Percentiles rank a stretch among this genome's conserved stretches.
Conservation (phyloP, 2,329 filamentous ascomycete species). For the Diaporthe sp. region DNA sequence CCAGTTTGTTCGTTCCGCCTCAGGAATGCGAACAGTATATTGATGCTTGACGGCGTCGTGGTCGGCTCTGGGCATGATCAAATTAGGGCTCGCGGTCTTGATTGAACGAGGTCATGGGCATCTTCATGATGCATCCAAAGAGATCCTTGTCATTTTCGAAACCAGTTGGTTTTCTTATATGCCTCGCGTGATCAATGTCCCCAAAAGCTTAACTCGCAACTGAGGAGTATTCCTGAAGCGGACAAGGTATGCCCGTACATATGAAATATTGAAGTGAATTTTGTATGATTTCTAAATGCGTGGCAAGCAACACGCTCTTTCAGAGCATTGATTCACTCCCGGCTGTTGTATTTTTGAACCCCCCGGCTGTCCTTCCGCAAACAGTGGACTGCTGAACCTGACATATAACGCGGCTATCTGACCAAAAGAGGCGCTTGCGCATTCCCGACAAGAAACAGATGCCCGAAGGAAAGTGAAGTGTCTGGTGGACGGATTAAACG, state of each 20-base stretch:
- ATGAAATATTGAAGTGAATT: too few species aligned
- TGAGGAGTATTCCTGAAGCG: too few species aligned
- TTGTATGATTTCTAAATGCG: too few species aligned
- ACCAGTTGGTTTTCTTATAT: background rate
- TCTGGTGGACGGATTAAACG: background rate
- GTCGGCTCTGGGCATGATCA: too few species aligned
- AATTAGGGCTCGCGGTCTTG: too few species aligned
- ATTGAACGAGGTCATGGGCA: background rate
- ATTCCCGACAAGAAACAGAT: background rate
- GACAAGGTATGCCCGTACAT: background rate
- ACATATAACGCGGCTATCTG: background rate
- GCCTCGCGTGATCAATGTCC: background rate
- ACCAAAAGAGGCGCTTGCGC: background rate
- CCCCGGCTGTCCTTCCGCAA: background rate
- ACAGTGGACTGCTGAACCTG: background rate
- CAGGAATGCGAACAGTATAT: too few species aligned
- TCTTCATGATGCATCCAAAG: background rate
- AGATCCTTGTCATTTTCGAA: background rate
- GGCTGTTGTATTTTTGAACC: background rate
- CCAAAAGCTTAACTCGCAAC: background rate
- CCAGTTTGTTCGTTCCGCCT: too few species aligned
- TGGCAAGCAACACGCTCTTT: too few species aligned
- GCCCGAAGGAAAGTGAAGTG: background rate
- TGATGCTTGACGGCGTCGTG: too few species aligned
- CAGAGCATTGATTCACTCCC: too few species aligned